Percentiles rank a stretch among this genome's conserved stretches.
These are phyloP conservation scores for Cyclaneusma minus DNA, from an alignment of 2,329 filamentous ascomycete genomes.

Conservation along the genomic window DNA sequence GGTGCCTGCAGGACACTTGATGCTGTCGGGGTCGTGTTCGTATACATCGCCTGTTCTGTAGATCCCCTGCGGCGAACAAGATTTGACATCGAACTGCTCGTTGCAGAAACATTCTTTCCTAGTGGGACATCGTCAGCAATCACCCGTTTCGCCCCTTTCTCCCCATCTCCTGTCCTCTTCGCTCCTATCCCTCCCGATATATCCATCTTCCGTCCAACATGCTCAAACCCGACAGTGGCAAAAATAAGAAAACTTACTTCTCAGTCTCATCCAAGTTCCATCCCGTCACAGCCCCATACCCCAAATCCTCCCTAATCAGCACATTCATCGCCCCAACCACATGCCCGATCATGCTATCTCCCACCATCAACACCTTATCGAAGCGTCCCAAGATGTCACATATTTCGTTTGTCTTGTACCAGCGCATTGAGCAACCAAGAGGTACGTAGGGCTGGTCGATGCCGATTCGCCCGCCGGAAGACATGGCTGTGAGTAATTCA, in stretches of 20 bases:
- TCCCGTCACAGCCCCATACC: slow-evolving; percentile 31
- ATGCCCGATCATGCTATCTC: slow-evolving; percentile 32
- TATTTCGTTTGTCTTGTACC: slow-evolving; percentile 28
- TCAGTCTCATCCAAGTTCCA: slow-evolving; percentile 31
- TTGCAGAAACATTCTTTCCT: slow-evolving; percentile 31
- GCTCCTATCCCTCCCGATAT: no score
- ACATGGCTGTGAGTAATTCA: slow-evolving; percentile 25
- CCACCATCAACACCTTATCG: slow-evolving; percentile 29
- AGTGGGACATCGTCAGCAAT: background rate
- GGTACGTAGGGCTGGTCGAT: slow-evolving; percentile 28
- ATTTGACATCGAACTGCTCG: slow-evolving; percentile 30
- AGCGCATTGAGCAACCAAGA: slow-evolving; percentile 29
- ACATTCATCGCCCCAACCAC: slow-evolving; percentile 30
- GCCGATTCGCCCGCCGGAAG: slow-evolving; percentile 27
- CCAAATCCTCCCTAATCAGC: slow-evolving; percentile 27
- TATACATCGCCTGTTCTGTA: slow-evolving; percentile 29
- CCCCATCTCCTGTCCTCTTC: background rate
- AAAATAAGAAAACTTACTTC: slow-evolving; percentile 14
- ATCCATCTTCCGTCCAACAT: background rate
- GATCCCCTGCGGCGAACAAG: slow-evolving; percentile 32
- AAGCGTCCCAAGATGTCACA: slow-evolving; percentile 29
- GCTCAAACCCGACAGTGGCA: background rate
- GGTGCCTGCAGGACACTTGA: slow-evolving; percentile 22
- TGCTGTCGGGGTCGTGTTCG: slow-evolving; percentile 23
- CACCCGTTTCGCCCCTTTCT: no score